These are phyloP conservation scores for Vicia villosa DNA, from an alignment of 306 rosid species.

Conservation along the genomic window DNA sequence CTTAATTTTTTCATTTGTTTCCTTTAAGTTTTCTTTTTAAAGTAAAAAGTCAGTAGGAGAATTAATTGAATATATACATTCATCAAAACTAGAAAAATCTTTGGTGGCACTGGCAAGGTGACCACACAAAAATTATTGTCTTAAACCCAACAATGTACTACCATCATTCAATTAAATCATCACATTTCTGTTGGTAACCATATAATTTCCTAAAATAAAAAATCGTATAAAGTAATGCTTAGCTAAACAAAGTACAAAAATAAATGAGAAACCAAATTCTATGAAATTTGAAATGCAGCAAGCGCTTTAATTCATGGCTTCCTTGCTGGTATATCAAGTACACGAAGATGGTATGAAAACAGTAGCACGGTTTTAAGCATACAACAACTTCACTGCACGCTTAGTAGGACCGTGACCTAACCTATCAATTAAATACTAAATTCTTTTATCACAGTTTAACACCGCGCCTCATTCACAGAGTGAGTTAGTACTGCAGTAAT, in stretches of 20 bases:
- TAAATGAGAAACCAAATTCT: neutral
- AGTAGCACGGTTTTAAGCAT: neutral
- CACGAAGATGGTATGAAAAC: neutral
- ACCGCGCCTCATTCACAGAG: conserved; percentile 12
- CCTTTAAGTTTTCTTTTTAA: no score
- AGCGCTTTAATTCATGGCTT: neutral
- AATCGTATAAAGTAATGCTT: neutral
- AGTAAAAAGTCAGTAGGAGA: neutral
- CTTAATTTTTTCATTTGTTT: no score
- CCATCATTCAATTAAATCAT: neutral
- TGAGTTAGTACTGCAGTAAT: neutral
- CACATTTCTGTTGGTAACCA: neutral
- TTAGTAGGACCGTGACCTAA: neutral
- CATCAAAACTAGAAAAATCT: neutral
- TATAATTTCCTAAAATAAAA: conserved; percentile 2
- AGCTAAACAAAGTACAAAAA: neutral
- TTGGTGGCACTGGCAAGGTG: neutral
- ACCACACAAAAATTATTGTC: neutral
- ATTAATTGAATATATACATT: neutral
- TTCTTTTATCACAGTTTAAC: neutral
- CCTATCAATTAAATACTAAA: conserved; percentile 1
- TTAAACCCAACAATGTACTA: neutral
- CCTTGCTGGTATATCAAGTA: neutral
- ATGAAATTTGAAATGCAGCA: neutral
- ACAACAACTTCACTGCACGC: neutral